Evolutionary conservation across 768 basidiomycete species (phyloP).

Genomic region (Tubosaeta sp.): DNA sequence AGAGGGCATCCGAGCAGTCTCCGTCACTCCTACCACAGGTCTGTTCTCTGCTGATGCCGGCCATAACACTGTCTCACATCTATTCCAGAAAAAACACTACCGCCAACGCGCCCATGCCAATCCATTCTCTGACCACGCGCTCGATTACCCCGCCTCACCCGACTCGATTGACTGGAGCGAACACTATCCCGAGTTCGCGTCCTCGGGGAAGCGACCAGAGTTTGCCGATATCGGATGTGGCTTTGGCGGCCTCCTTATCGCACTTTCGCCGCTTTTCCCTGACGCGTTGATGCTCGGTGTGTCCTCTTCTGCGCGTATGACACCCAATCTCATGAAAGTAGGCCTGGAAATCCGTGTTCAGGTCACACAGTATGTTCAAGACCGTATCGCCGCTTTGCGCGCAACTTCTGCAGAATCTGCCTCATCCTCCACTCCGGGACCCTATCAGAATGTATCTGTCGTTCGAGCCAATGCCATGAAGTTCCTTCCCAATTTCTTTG

Average conservation of each 20-base stretch:
- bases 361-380: constrained; percentile 93
- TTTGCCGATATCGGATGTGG: constrained; percentile 98
- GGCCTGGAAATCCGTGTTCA: constrained; percentile 97
- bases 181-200: constrained; percentile 74
- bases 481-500: constrained; percentile 94
- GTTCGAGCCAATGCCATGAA: constrained; percentile 98
- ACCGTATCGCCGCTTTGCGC: constrained; percentile 92
- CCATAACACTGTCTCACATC: not conserved
- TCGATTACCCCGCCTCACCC: constrained; percentile 83
- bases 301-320: constrained; percentile 17
- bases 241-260: constrained; percentile 89
- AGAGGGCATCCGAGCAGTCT: constrained; percentile 11
- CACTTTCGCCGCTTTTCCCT: constrained; percentile 87
- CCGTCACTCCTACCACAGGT: constrained; percentile 49
- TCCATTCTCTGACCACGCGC: constrained; percentile 82
- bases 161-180: constrained; percentile 71
- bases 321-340: constrained; percentile 27
- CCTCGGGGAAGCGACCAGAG: constrained; percentile 66
- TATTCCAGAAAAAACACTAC: constrained; percentile 72
- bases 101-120: constrained; percentile 82
- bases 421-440: constrained; percentile 32
- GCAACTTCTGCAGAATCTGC: constrained; percentile 41
- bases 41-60: not conserved
- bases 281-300: constrained; percentile 90
- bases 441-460: constrained; percentile 86